Conservation (phyloP, 768 basidiomycete species). For the Harrya chromipes region DNA sequence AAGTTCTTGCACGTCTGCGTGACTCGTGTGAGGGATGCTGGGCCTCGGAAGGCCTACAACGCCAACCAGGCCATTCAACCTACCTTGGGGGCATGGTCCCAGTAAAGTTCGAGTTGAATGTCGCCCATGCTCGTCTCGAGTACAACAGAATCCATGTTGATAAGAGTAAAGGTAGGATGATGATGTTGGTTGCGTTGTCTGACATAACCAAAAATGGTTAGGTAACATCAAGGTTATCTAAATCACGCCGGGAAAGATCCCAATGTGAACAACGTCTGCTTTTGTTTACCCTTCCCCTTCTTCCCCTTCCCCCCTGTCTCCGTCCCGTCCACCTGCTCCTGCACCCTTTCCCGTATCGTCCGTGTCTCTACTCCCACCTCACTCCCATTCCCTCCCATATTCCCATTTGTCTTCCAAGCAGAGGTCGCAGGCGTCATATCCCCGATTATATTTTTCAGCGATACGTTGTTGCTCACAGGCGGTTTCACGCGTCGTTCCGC, state of each 20-base stretch:
- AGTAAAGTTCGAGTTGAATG: constrained; percentile 88
- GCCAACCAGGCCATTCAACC: constrained; percentile 5
- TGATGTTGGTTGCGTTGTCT: no score
- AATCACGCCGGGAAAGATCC: constrained; percentile 42
- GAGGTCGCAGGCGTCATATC: constrained; percentile 26
- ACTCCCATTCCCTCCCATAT: background rate
- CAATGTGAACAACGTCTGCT: constrained; percentile 77
- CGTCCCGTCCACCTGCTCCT: background rate
- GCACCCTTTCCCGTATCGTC: background rate
- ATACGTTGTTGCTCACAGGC: constrained; percentile 58
- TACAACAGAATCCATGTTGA: constrained; percentile 50
- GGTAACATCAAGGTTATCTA: no score
- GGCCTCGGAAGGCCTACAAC: constrained; percentile 52
- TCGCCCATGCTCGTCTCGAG: constrained; percentile 85
- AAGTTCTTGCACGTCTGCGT: constrained; percentile 93
- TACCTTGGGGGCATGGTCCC: constrained; percentile 82
- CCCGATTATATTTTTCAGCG: constrained; percentile 58
- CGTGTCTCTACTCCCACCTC: background rate
- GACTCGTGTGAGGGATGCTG: constrained; percentile 25
- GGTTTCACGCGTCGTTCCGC: constrained; percentile 41
- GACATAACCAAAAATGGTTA: no score
- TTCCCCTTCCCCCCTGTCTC: constrained; percentile 46
- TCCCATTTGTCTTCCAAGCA: constrained; percentile 28
- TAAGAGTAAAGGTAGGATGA: background rate
- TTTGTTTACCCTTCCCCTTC: constrained; percentile 80